Evolutionary conservation across 257 asterid species (phyloP).

Genomic region (Rehmannia glutinosa): DNA sequence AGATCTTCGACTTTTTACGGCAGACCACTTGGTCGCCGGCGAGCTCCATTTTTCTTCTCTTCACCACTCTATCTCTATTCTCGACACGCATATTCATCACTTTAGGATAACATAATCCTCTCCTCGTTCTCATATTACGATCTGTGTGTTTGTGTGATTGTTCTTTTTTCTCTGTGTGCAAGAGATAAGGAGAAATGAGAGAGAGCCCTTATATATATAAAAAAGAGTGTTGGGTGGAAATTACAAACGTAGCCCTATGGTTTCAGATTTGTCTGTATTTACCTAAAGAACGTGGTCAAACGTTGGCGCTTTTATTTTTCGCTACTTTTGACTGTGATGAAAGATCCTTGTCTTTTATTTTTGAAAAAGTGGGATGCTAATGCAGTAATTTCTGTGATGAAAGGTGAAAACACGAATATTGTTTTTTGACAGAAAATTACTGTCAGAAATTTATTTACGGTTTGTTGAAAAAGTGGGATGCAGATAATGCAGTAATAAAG

Average conservation of each 20-base stretch:
- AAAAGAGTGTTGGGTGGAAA: background rate
- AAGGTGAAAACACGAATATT: constrained; percentile 1
- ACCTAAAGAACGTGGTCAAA: constrained; percentile 51
- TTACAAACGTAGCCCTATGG: constrained; percentile 31
- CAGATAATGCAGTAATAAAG: too few relatives aligned
- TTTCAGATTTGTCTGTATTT: constrained; percentile 25
- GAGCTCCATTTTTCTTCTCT: constrained; percentile 27
- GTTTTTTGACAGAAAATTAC: background rate
- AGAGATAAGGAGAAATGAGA: background rate
- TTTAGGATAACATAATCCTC: constrained; percentile 50
- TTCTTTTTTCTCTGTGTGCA: background rate
- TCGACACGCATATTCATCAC: constrained; percentile 25
- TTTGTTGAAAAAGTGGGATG: too few relatives aligned
- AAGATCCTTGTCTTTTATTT: constrained; percentile 34
- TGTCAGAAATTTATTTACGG: background rate
- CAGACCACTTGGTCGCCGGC: constrained; percentile 19
- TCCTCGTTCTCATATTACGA: constrained; percentile 50
- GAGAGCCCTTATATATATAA: background rate
- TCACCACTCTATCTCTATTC: constrained; percentile 14
- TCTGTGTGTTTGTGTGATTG: constrained; percentile 15
- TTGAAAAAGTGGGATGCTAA: too few relatives aligned
- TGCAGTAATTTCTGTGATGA: background rate
- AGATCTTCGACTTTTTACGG: constrained; percentile 30
- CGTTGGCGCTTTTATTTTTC: too few relatives aligned
- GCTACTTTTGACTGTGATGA: too few relatives aligned